Evolutionary conservation across 2,329 filamentous ascomycete genomes (phyloP).

Genomic region (Aspergillus ruber): DNA sequence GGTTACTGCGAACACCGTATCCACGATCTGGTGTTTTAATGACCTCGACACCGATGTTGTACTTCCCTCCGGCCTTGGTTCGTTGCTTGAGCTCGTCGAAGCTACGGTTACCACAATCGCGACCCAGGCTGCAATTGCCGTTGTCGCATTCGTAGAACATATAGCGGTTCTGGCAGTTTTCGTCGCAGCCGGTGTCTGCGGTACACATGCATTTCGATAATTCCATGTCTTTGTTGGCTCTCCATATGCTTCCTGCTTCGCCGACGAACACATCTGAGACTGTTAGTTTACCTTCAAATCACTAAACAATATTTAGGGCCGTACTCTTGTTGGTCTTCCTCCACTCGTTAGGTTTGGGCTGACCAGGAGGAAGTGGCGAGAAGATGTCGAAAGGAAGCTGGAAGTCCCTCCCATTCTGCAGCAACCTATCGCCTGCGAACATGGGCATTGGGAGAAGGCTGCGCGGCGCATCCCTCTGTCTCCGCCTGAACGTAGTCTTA

Average conservation of each 20-base stretch:
- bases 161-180: conserved; percentile 86
- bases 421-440: conserved; percentile 64
- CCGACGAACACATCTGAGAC: conserved; percentile 77
- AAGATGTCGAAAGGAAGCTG: conserved; percentile 86
- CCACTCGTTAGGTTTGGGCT: conserved; percentile 91
- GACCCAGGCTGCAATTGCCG: conserved; percentile 74
- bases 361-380: conserved; percentile 74
- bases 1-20: conserved; percentile 84
- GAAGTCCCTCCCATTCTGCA: conserved; percentile 72
- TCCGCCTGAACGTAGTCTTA: conserved; percentile 29
- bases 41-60: conserved; percentile 88
- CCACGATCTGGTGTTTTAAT: conserved; percentile 84
- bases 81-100: conserved; percentile 75
- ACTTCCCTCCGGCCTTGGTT: conserved; percentile 72
- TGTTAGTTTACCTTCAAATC: conserved; percentile 22
- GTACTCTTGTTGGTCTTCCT: conserved; percentile 84
- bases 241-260: conserved; percentile 73
- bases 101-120: conserved; percentile 78
- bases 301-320: conserved; percentile 25
- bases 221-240: conserved; percentile 67
- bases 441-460: conserved; percentile 66
- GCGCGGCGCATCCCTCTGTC: conserved; percentile 21
- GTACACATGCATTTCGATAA: conserved; percentile 74
- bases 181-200: conserved; percentile 72
- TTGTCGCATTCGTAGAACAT: conserved; percentile 97